These are phyloP conservation scores for Globisporangium paroecandrum DNA, from an alignment of 352 stramenopile species.

Conservation along the genomic window DNA sequence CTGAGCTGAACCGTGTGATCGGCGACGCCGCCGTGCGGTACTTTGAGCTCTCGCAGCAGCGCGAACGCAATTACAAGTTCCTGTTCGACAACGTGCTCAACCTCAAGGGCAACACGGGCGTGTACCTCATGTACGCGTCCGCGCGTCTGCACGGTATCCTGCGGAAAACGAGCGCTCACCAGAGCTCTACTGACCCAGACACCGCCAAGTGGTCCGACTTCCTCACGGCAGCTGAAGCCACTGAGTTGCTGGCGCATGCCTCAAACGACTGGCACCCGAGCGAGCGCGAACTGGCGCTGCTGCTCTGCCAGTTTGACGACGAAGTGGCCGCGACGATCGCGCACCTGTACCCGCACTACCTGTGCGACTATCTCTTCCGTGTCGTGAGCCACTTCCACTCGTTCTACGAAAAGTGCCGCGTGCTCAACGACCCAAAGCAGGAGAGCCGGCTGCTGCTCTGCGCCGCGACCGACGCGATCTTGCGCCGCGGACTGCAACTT, in stretches of 20 bases:
- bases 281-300: constrained; percentile 66
- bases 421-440: constrained; percentile 60
- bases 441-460: constrained; percentile 71
- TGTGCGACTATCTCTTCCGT: constrained; percentile 84
- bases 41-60: constrained; percentile 82
- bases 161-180: constrained; percentile 39
- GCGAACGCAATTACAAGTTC: constrained; percentile 85
- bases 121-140: constrained; percentile 82
- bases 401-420: constrained; percentile 81
- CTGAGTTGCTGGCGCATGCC: constrained; percentile 36
- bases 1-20: constrained; percentile 45
- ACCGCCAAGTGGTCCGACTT: constrained; percentile 30
- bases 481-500: constrained; percentile 62
- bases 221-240: constrained; percentile 24
- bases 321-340: constrained; percentile 50
- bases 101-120: constrained; percentile 79
- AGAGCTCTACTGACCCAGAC: constrained; percentile 8
- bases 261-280: constrained; percentile 59
- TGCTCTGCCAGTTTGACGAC: constrained; percentile 79
- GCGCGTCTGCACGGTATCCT: constrained; percentile 73
- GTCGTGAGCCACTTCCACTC: constrained; percentile 73
- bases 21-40: constrained; percentile 79
- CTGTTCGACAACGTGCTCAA: constrained; percentile 78
- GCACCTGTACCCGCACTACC: constrained; percentile 66
- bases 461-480: constrained; percentile 64